Base-by-base conservation (phyloP, 2,329 filamentous ascomycete species). In the Pseudocercospora fijiensis region DNA sequence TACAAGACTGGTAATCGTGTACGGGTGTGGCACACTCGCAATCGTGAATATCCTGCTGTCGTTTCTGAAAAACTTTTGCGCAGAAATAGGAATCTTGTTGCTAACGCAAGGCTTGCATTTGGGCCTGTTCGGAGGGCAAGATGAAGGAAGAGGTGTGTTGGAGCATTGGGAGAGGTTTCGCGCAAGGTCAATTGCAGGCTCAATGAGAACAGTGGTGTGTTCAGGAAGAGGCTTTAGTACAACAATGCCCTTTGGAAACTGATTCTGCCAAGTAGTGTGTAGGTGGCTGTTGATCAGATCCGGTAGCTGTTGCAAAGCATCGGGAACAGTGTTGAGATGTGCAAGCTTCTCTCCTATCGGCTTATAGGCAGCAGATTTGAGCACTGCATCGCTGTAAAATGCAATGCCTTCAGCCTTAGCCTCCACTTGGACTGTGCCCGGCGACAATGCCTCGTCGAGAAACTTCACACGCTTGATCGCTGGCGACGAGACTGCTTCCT, bases 21-120 rank as follows among this genome's bases (percentile, higher is more conserved):
- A 96, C 0, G 95, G 95, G 75, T 99, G 95, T 0, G 94, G 94
- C 11, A 98, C 89, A 0, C 88, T 90, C 64, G 90, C 92, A 67
- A 99, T 90, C 2, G 90, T 92, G 79, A 92, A 98, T 16, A 89
- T 75, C 1, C 82, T 82, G 13, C 88, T 88, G 4, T 83, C 84
- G 76, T 97, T 96, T 61, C 84, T 84, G 76, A 91, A 95, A 18
- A 83, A 79, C 2, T 84, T 78, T 2, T 87, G 85, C 0, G 88
- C 89, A n/a, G 83, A 81, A 69, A 96, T 84, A 58, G 84, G 85
- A 78, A 92, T 83, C 0, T 85, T 83, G 8, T 85, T 83, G 24
- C 86, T 81, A 18, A 86, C 84, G 77, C 94, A 98, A 3, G 89
- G 88, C 28, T 83, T 86, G 79, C 94, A 98, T 63, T 85, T 86